Evolutionary conservation across 768 basidiomycete genomes (phyloP).

Genomic region (Suillus placidus): DNA sequence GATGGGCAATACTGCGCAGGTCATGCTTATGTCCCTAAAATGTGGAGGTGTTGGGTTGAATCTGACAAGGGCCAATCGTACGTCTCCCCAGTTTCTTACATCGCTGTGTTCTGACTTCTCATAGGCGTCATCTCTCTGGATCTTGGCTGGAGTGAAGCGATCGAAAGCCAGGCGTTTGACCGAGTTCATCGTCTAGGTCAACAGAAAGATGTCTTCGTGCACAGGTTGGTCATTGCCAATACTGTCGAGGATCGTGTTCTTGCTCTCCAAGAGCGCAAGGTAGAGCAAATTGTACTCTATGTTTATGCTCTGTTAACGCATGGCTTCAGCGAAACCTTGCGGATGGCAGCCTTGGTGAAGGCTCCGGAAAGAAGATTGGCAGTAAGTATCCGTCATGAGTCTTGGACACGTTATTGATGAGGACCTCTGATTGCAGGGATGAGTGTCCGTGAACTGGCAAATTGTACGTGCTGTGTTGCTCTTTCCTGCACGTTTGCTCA

Average conservation of each 20-base stretch:
- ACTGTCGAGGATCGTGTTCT: constrained; percentile 76
- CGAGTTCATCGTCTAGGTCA: constrained; percentile 62
- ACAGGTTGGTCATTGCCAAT: constrained; percentile 58
- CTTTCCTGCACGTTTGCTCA: not conserved
- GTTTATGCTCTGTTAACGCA: not conserved
- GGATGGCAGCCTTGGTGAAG: constrained; percentile 65
- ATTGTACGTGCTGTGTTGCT: constrained; percentile 24
- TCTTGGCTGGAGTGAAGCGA: constrained; percentile 65
- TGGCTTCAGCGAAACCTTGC: constrained; percentile 45
- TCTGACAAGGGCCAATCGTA: constrained; percentile 61
- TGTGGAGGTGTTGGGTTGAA: constrained; percentile 62
- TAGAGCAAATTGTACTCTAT: constrained; percentile 20
- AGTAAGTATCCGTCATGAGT: constrained; percentile 38
- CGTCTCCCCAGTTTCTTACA: not conserved
- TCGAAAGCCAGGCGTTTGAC: constrained; percentile 65
- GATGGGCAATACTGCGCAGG: constrained; percentile 54
- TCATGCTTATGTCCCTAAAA: constrained; percentile 67
- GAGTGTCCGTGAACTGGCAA: constrained; percentile 53
- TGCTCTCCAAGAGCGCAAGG: constrained; percentile 63
- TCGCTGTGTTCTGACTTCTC: not conserved
- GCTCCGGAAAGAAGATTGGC: constrained; percentile 58
- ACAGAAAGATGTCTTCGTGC: constrained; percentile 49
- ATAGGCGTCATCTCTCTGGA: constrained; percentile 60
- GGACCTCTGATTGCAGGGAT: constrained; percentile 34
- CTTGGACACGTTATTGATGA: not conserved